phyloP scores from a whole-genome alignment of 192 early-diverging fungal genomes.

The Umbelopsis sp. region DNA sequence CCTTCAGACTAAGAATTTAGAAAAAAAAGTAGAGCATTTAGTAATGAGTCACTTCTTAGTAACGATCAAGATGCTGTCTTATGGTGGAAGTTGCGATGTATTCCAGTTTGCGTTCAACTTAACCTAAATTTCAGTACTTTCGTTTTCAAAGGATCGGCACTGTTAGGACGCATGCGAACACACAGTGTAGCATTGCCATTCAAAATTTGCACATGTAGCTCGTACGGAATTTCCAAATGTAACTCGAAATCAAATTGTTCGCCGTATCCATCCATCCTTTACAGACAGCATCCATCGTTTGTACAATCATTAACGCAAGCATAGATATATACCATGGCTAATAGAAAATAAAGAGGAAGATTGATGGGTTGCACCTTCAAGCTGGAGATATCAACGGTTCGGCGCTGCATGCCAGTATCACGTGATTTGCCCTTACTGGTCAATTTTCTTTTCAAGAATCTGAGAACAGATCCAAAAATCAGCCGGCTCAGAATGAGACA shows the following conservation, averaged over 20 bases:
- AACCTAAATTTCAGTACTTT: no score
- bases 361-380: neutral
- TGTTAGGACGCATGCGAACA: no score
- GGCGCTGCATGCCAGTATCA: neutral
- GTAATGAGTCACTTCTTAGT: neutral
- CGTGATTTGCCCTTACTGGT: neutral
- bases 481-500: neutral
- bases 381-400: neutral
- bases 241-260: neutral
- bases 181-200: neutral
- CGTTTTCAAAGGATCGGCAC: no score
- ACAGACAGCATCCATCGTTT: neutral
- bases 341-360: conserved; percentile 17
- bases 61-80: conserved; percentile 80
- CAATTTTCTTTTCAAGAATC: neutral
- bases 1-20: conserved; percentile 47
- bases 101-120: conserved; percentile 74
- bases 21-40: neutral
- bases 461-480: no score
- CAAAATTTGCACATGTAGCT: neutral
- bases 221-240: neutral
- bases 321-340: conserved; percentile 22
- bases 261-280: neutral
- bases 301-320: neutral
- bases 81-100: conserved; percentile 97